phyloP scores from a whole-genome alignment of 768 basidiomycete species.

The Collybiopsis confluens region DNA sequence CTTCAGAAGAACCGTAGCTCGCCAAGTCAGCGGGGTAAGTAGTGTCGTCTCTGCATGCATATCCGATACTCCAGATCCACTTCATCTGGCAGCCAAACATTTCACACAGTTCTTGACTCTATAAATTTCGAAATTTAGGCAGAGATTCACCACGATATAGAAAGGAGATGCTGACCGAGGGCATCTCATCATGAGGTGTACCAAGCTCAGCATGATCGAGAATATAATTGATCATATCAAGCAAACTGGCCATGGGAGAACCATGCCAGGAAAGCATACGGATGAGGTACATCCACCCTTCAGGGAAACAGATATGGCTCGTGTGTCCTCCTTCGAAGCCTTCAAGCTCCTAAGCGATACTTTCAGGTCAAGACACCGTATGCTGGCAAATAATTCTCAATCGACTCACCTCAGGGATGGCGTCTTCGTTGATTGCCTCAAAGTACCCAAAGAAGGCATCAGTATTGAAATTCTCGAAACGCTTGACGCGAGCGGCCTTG shows the following conservation, averaged over 20 bases:
- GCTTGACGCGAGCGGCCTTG: slow-evolving; percentile 8
- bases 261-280: slow-evolving; percentile 13
- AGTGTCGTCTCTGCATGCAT: slow-evolving; percentile 11
- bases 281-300: slow-evolving; percentile 15
- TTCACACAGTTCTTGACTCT: slow-evolving; percentile 9
- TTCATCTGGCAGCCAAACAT: slow-evolving; percentile 12
- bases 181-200: slow-evolving; percentile 11
- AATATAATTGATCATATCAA: slow-evolving; percentile 14
- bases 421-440: slow-evolving; percentile 3
- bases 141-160: neutral
- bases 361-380: neutral
- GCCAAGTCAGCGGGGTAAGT: slow-evolving; percentile 11
- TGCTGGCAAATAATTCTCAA: too few relatives aligned
- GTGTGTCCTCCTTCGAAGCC: slow-evolving; percentile 13
- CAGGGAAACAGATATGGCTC: slow-evolving; percentile 14
- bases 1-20: slow-evolving; percentile 10
- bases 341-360: slow-evolving; percentile 6
- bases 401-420: slow-evolving; percentile 5
- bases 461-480: slow-evolving; percentile 13
- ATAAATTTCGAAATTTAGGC: neutral
- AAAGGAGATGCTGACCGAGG: neutral
- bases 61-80: slow-evolving; percentile 13
- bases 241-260: slow-evolving; percentile 9
- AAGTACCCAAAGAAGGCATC: slow-evolving; percentile 14
- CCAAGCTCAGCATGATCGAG: slow-evolving; percentile 11